Conservation (phyloP, 2,329 filamentous ascomycete genomes). For the Fusarium ramigenum region DNA sequence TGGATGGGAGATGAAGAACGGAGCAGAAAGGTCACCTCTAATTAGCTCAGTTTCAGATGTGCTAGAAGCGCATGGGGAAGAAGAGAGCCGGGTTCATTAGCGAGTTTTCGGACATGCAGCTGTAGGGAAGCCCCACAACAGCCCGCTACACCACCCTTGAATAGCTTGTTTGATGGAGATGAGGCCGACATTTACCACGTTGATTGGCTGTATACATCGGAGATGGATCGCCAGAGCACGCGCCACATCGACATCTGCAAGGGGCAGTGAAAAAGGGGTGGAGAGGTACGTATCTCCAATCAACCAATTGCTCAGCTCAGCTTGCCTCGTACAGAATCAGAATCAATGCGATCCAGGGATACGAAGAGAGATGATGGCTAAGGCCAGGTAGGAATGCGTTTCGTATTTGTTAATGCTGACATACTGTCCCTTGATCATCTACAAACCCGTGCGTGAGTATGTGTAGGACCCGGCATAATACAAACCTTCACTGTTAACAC, state of each 20-base stretch:
- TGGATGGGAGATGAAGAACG: slow-evolving; percentile 40
- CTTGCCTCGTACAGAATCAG: neutral
- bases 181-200: neutral
- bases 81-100: slow-evolving; percentile 8
- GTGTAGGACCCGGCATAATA: slow-evolving; percentile 1
- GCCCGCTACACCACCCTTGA: slow-evolving; percentile 23
- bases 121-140: slow-evolving; percentile 7
- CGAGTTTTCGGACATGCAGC: slow-evolving; percentile 11
- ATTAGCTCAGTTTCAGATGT: slow-evolving; percentile 43
- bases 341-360: slow-evolving; percentile 6
- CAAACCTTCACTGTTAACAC: slow-evolving; percentile 12
- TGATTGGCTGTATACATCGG: slow-evolving; percentile 10
- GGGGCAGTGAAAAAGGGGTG: slow-evolving; percentile 12
- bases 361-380: neutral
- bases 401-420: slow-evolving; percentile 31
- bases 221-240: slow-evolving; percentile 17
- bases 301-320: neutral
- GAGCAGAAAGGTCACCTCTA: slow-evolving; percentile 22
- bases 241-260: slow-evolving; percentile 27
- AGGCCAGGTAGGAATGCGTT: slow-evolving; percentile 28
- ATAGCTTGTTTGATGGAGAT: slow-evolving; percentile 43
- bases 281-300: slow-evolving; percentile 10
- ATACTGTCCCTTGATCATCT: neutral
- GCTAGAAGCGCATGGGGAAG: slow-evolving; percentile 15
- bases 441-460: neutral